Evolutionary conservation across 352 stramenopile species (phyloP).

Genomic region (Paralagenidium karlingii): DNA sequence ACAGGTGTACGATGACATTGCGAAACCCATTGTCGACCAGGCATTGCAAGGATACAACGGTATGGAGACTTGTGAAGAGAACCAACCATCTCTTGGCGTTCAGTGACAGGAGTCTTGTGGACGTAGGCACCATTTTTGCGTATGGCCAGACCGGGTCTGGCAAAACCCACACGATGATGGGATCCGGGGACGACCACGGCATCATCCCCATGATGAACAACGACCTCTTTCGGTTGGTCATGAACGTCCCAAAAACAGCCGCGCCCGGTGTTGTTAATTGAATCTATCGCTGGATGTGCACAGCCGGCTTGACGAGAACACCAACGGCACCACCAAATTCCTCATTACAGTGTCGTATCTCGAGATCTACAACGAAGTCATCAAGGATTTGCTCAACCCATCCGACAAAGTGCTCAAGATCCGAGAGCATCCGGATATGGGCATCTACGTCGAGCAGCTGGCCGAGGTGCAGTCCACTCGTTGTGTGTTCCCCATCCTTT

Average conservation of each 20-base stretch:
- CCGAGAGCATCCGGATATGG: constrained; percentile 85
- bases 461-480: constrained; percentile 27
- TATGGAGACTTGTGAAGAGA: no score
- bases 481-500: background rate
- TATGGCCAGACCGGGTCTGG: constrained; percentile 48
- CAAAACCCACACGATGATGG: constrained; percentile 87
- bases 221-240: constrained; percentile 58
- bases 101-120: constrained; percentile 21
- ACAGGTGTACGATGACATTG: constrained; percentile 73
- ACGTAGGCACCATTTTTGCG: constrained; percentile 7
- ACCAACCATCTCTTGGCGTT: constrained; percentile 77
- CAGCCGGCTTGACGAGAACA: constrained; percentile 5
- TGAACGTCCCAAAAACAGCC: constrained; percentile 3
- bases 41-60: constrained; percentile 70
- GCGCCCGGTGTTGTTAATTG: background rate
- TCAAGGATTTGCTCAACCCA: constrained; percentile 89
- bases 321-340: constrained; percentile 39
- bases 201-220: constrained; percentile 86
- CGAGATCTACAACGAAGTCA: constrained; percentile 93
- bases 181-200: constrained; percentile 43
- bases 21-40: constrained; percentile 59
- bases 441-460: constrained; percentile 89
- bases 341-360: constrained; percentile 88
- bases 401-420: constrained; percentile 87
- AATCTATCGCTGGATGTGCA: background rate